Evolutionary conservation across 306 rosid species (phyloP), one percentile per base, ranked within the genome.

Genomic region (Pyrus betulifolia): DNA sequence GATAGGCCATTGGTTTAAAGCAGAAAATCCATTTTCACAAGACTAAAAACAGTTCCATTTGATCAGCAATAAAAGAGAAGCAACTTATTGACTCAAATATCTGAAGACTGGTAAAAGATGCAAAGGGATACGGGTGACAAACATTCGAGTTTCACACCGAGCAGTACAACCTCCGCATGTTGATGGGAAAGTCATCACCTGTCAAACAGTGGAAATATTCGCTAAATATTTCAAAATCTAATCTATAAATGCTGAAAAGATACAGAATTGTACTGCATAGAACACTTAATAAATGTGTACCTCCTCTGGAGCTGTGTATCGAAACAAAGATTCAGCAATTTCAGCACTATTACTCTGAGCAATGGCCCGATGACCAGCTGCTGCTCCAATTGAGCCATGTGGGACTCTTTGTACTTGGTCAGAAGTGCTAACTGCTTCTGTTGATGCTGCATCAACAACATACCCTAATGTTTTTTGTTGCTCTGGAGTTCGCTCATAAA

Each of bases 161-260:
- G 87, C 9, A 13, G 85, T 82, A 86, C 99, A 95, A 64, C 82
- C 76, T 72, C 99, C 97, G 73, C 99, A 95, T 45, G 99, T 89
- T 61, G 99, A 86, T 60, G 99, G 99, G 82, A 95, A 95, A 77
- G 99, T 92, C 97, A 92, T 95, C 84, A 95, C 99, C 99, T 95
- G 86, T 33, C 83, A 82, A 62, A 69, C 33, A 40, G 4, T 5
- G 46, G 17, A 22, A 73, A 78, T 61, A 84, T 70, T 74, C 45
- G 40, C 25, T 31, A 75, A 78, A 60, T 25, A 59, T 17, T 11
- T 4, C n/a, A 46, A 38, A 17, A 25, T 23, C 18, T 61, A 44
- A 25, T 23, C 27, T 61, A 61, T 40, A 74, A 59, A 22, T 23
- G 35, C 5, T 9, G 69, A 60, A 3, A 42, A 71, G 45, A 55